These are phyloP conservation scores for Panicum miliaceum DNA, from an alignment of 176 grass and related monocot species.

Conservation along the genomic window DNA sequence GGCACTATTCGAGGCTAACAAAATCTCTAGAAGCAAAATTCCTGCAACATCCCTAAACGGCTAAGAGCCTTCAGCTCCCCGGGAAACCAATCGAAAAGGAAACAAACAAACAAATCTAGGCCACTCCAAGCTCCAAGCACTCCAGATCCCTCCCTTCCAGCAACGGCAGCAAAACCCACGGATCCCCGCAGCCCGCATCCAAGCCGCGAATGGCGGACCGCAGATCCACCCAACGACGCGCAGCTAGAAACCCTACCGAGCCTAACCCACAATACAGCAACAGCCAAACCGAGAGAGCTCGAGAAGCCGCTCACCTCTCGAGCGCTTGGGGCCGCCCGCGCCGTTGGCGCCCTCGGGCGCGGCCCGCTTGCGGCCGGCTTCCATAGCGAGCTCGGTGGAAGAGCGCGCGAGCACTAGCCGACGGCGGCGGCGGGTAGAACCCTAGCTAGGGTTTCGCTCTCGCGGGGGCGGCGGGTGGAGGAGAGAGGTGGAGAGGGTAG, in stretches of 20 bases:
- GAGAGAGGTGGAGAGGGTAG: not conserved
- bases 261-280: not conserved
- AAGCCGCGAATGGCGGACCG: not conserved
- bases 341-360: constrained; percentile 62
- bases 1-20: not conserved
- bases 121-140: not conserved
- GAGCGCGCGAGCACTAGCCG: not conserved
- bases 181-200: not conserved
- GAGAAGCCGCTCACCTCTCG: constrained; percentile 62
- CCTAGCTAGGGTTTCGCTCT: constrained; percentile 57
- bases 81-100: not conserved
- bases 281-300: not conserved
- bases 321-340: constrained; percentile 58
- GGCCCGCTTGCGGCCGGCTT: constrained; percentile 65
- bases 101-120: not conserved
- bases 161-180: not conserved
- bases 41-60: not conserved
- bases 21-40: not conserved
- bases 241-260: not conserved
- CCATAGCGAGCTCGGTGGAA: constrained; percentile 54
- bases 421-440: constrained; percentile 34
- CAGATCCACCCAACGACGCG: constrained; percentile 10
- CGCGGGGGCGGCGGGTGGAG: constrained; percentile 10
- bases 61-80: not conserved
- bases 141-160: not conserved